A percentile compares a stretch with the other conserved stretches of the same genome.
Evolutionary conservation across 768 basidiomycete species (phyloP).

Genomic region (Agaricus subrufescens): DNA sequence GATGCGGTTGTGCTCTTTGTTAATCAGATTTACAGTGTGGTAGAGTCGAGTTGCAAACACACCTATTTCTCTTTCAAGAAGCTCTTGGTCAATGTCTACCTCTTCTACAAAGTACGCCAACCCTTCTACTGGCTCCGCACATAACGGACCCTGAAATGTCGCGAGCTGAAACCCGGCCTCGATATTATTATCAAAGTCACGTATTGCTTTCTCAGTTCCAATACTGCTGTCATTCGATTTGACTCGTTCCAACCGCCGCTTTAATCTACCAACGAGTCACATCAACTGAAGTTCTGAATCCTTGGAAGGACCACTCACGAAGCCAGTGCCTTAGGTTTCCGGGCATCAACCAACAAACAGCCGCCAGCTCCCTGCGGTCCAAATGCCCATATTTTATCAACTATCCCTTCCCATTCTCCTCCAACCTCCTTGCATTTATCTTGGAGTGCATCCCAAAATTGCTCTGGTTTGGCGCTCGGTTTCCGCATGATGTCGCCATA

Average conservation of each 20-base stretch:
- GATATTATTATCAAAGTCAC: slow-evolving; percentile 74
- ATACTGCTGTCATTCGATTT: slow-evolving; percentile 23
- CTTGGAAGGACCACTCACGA: slow-evolving; percentile 46
- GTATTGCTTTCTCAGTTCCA: slow-evolving; percentile 32
- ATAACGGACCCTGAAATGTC: slow-evolving; percentile 90
- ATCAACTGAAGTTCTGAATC: background rate
- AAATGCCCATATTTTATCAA: slow-evolving; percentile 82
- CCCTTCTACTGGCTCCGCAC: slow-evolving; percentile 92
- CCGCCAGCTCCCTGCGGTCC: slow-evolving; percentile 86
- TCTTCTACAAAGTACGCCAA: slow-evolving; percentile 87
- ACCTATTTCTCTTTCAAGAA: slow-evolving; percentile 66
- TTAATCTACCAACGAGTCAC: slow-evolving; percentile 37
- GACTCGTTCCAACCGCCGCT: slow-evolving; percentile 40
- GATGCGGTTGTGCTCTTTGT: slow-evolving; percentile 69
- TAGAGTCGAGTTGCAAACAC: slow-evolving; percentile 15
- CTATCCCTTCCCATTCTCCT: slow-evolving; percentile 78
- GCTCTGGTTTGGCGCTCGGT: slow-evolving; percentile 62
- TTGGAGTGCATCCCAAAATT: slow-evolving; percentile 76
- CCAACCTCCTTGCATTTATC: slow-evolving; percentile 65
- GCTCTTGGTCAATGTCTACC: slow-evolving; percentile 56
- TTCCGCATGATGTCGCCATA: slow-evolving; percentile 58
- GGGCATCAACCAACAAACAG: slow-evolving; percentile 78
- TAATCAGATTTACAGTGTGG: background rate
- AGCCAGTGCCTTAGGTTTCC: slow-evolving; percentile 37
- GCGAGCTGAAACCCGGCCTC: slow-evolving; percentile 96